phyloP scores from a whole-genome alignment of 2,329 filamentous ascomycete genomes.

The Emergomyces pasteurianus region DNA sequence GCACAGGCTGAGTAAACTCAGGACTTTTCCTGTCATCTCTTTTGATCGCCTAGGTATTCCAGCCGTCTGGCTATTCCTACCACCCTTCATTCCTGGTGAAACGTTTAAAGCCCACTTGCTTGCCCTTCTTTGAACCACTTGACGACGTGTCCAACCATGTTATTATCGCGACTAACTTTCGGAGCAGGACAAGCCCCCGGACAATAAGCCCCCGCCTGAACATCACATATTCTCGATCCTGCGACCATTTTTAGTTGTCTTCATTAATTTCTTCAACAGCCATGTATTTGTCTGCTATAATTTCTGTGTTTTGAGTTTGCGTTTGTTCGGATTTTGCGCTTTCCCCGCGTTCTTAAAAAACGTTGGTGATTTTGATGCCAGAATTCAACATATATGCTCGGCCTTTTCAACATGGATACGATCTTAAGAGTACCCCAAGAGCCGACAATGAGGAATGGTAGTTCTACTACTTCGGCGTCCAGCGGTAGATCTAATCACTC shows the following conservation, averaged over 20 bases:
- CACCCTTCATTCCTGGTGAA: not conserved
- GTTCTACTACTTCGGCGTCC: conserved; percentile 21
- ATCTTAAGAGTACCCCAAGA: not conserved
- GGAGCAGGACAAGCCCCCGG: not conserved
- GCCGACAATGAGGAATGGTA: not conserved
- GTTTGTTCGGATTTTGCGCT: not conserved
- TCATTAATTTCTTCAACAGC: not conserved
- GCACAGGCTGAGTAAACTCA: not conserved
- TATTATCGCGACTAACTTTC: not conserved
- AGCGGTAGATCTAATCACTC: conserved; percentile 27
- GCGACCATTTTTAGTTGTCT: not conserved
- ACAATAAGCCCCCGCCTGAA: not conserved
- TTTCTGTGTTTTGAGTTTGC: not conserved
- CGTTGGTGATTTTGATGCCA: not conserved
- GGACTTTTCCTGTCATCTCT: not conserved
- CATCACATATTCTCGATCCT: not conserved
- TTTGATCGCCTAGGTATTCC: not conserved
- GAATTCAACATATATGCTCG: not conserved
- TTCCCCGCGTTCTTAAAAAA: not conserved
- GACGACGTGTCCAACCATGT: not conserved
- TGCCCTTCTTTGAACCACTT: not conserved
- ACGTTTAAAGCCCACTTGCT: not conserved
- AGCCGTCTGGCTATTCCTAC: too few species aligned
- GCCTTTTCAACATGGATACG: not conserved
- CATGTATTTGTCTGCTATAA: not conserved